Percentiles rank a stretch among this genome's conserved stretches.
These are phyloP conservation scores for Diospyros kaki DNA, from an alignment of 148 eudicot species.

Conservation along the genomic window DNA sequence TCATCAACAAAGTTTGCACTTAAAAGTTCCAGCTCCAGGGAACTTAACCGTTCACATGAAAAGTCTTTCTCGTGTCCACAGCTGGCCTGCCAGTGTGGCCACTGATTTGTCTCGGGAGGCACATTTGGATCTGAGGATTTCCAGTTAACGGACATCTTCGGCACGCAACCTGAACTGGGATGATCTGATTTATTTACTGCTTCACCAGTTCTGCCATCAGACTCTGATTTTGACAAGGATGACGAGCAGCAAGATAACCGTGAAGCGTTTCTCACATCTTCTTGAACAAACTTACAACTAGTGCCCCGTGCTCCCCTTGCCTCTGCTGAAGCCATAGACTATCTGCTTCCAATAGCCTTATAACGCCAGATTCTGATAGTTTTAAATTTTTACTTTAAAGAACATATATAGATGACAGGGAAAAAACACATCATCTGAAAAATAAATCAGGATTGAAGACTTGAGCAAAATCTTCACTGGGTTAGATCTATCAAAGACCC, in stretches of 20 bases:
- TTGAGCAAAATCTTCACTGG: background rate
- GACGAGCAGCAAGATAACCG: constrained; percentile 1
- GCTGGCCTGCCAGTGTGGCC: constrained; percentile 13
- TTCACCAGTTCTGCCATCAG: constrained; percentile 8
- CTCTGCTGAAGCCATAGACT: constrained; percentile 10
- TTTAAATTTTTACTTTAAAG: background rate
- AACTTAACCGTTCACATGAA: constrained; percentile 15
- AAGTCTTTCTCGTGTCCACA: constrained; percentile 2
- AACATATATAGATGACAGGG: background rate
- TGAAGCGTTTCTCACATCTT: constrained; percentile 7
- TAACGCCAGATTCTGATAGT: background rate
- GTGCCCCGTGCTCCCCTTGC: background rate
- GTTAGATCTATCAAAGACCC: background rate
- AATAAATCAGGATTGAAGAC: background rate
- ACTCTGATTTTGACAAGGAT: constrained; percentile 19
- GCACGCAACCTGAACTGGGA: constrained; percentile 14
- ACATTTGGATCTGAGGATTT: constrained; percentile 13
- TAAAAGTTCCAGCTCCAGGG: constrained; percentile 8
- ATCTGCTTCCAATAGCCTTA: background rate
- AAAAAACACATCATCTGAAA: background rate
- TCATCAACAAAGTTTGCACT: constrained; percentile 5
- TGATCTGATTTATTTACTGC: constrained; percentile 12
- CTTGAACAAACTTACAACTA: constrained; percentile 1
- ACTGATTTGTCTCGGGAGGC: constrained; percentile 13
- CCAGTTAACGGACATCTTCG: background rate